Evolutionary conservation across 345 rosid genomes (phyloP).

Genomic region (Garcia nutans): DNA sequence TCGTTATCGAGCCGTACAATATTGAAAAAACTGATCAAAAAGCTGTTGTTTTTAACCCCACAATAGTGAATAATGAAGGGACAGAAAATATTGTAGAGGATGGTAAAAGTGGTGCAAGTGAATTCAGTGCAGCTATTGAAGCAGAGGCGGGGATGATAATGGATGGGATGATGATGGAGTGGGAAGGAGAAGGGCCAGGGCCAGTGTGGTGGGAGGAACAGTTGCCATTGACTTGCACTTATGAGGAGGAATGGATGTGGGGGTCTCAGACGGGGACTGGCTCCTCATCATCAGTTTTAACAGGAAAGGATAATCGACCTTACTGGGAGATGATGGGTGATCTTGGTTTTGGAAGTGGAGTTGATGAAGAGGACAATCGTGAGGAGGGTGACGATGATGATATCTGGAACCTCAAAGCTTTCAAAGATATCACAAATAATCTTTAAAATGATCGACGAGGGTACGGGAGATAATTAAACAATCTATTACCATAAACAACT

Average conservation of each 20-base stretch:
- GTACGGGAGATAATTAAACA: no score
- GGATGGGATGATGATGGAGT: not conserved
- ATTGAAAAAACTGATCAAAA: no score
- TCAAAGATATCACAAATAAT: not conserved
- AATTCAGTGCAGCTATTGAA: no score
- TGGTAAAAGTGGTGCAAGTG: no score
- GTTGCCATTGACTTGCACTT: constrained; percentile 13
- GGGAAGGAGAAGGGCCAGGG: not conserved
- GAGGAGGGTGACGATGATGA: not conserved
- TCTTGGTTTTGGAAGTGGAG: not conserved
- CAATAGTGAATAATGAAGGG: no score
- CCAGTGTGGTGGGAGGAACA: constrained; percentile 15
- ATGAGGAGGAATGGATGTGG: constrained; percentile 16
- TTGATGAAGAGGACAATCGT: not conserved
- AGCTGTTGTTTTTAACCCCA: no score
- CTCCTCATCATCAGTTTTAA: no score
- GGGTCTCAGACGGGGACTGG: no score
- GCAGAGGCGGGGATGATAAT: not conserved
- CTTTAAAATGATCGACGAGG: no score
- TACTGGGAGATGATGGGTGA: not conserved
- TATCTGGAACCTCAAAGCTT: not conserved
- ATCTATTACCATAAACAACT: no score
- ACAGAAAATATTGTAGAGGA: no score
- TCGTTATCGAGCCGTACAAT: not conserved
- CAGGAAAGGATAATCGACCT: not conserved